Evolutionary conservation across 1,284 basidiomycete species (phyloP), one percentile per base, ranked within the genome.

Genomic region (Thelephora terrestris): DNA sequence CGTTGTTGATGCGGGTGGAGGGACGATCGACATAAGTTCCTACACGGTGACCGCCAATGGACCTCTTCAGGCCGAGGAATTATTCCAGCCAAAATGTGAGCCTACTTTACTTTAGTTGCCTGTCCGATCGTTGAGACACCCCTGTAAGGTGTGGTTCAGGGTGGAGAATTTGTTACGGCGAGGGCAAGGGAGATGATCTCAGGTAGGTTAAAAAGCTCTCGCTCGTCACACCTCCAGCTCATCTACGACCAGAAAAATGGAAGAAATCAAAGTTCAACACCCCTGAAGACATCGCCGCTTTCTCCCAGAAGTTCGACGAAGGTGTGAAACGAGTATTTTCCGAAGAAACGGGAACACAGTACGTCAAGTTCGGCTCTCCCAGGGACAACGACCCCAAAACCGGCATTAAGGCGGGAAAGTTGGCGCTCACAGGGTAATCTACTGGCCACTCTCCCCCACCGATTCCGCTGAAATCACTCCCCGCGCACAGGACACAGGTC

Each of bases 71-170:
- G 45, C 48, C 16, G 46, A 42, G 25, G 53, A 55, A 29, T 25
- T 53, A 6, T 44, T 5, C 20, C 4, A 9, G 7, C 4, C 21
- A 7, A 35, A 18, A 25, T 7, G 14, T 25, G 86, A 87, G 85
- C 82, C 35, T n/a, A n/a, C n/a, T n/a, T n/a, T n/a, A n/a, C 1
- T 45, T 48, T 14, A 40, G 38, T 14, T 85, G 86, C 79, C 76
- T 78, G 3, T 70, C 85, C 39, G 75, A 75, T 12, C 68, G 74
- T 29, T 7, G 9, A 85, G 87, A 54, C 82, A 87, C 29, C 27
- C 14, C 16, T 25, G 60, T 84, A 29, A 68, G 68, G 68, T 48
- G 58, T 60, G 12, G 52, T 68, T 14, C n/a, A n/a, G n/a, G n/a
- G n/a, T n/a, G n/a, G n/a, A n/a, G n/a, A n/a, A n/a, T n/a, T n/a